Base-by-base conservation (phyloP, 1,139 yeast species). In the Kluyveromyces sp. region DNA sequence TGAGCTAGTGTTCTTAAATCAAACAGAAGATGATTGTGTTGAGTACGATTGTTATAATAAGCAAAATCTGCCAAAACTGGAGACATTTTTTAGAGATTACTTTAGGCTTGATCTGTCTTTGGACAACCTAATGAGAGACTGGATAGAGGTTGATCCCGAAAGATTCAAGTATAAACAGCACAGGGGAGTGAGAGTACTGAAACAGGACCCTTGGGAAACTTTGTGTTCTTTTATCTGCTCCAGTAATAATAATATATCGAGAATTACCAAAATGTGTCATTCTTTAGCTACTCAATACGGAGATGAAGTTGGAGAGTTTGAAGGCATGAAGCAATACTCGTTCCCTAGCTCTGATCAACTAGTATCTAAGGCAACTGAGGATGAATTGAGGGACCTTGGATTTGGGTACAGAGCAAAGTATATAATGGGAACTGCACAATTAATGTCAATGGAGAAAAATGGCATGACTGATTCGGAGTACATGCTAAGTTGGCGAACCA, bases 151-250 rank as follows among this genome's bases (percentile, higher is more conserved):
- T 8, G 95, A 89, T 61, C 51, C 70, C 27, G 66, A 74, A 42
- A 39, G 43, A 8, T 76, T 78, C 63, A 57, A 64, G 48, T 64
- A 58, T 36, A 57, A 63, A 21, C 48, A 57, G 5, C 59, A 64
- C 3, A 65, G 66, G 3, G 98, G 98, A 0, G 81, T 90, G 29
- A 69, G 97, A 36, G 86, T 89, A 49, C 73, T 90, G 31, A 73
- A 90, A 43, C 97, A 92, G 64, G 96, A 90, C 53, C 98, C 98
- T 0, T 92, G 97, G 97, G 98, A 94, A 59, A 88, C 94, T 39
- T 70, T 88, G 41, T 68, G 92, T 25, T 84, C 94, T 2, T 92
- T 92, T 56, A 94, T 92, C 26, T 92, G 98, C 65, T 87, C 96
- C 3, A 83, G 96, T n/a, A 92, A 92, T 64, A 92, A 92, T 66